Evolutionary conservation across 805 yeast genomes (phyloP), one percentile per base, ranked within the genome.

Genomic region (Candida tammaniensis): DNA sequence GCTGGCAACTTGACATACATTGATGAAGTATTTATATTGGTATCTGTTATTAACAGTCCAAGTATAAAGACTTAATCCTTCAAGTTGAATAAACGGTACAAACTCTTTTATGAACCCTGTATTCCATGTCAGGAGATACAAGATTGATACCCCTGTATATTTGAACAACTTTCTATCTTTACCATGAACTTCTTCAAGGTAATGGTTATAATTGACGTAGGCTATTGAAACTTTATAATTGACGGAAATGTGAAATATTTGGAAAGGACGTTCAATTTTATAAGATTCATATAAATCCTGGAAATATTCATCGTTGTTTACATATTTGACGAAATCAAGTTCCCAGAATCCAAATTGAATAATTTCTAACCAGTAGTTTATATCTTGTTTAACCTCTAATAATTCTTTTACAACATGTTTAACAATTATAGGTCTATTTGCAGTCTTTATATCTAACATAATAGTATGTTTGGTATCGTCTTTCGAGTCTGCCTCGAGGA

Each of bases 281-380:
- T 43, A 19, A 3, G 30, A 30, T 4, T 43, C 40, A 31, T 59
- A 55, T 11, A 50, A 35, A 8, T 47, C 32, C 40, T 54, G 61
- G 42, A 66, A 64, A 36, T 45, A 59, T 1, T 48, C 53, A 26
- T 64, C 64, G 39, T 67, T 71, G 44, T 67, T 67, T 39, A 65
- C 36, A 45, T 52, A 65, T 41, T 64, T 61, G 28, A 64, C 40
- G 33, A 61, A 55, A 22, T 57, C 51, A 36, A 67, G 47, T 39
- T 61, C 59, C 73, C 73, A 67, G 15, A 66, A 44, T 4, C 72
- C 73, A 35, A 64, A 51, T 39, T 61, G 66, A 18, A 67, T 43
- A 16, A 58, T 54, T 17, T 57, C 54, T 19, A 48, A 54, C 73
- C 72, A 67, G 59, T 61, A 67, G 13, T 45, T 29, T 11, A 65